phyloP scores from a whole-genome alignment of 2,329 filamentous ascomycete genomes.

The Escovopsis weberi region DNA sequence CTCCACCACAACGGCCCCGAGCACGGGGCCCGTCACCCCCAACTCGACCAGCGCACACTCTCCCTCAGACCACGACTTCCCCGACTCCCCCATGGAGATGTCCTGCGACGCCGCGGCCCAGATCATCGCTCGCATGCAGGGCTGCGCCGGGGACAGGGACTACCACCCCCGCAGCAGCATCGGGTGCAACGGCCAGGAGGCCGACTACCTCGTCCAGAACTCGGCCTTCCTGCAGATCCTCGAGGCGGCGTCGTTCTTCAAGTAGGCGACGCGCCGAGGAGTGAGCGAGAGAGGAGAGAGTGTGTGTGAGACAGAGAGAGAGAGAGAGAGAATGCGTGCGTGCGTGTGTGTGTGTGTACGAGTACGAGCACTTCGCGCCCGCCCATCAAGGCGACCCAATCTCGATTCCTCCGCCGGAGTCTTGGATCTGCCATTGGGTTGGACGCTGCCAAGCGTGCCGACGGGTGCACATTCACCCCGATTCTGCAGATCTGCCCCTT shows the following conservation, averaged over 20 bases:
- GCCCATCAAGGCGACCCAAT: no score
- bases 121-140: constrained; percentile 26
- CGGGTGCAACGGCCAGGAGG: constrained; percentile 13
- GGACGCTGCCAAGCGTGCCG: no score
- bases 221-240: constrained; percentile 20
- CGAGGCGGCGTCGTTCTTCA: constrained; percentile 11
- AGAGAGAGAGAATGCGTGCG: no score
- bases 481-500: no score
- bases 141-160: constrained; percentile 13
- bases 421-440: no score
- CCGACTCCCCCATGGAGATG: constrained; percentile 18
- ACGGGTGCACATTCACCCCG: no score
- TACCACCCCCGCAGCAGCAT: constrained; percentile 13
- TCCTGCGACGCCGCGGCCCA: constrained; percentile 20
- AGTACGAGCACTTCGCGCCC: no score
- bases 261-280: neutral
- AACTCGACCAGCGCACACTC: constrained; percentile 5
- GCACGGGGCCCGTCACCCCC: constrained; percentile 10
- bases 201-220: constrained; percentile 20
- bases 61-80: constrained; percentile 6
- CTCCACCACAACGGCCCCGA: constrained; percentile 5
- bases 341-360: no score
- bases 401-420: no score
- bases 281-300: no score
- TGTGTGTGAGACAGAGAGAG: no score